Base-by-base conservation (phyloP, 345 rosid genomes). In the Acer saccharum region DNA sequence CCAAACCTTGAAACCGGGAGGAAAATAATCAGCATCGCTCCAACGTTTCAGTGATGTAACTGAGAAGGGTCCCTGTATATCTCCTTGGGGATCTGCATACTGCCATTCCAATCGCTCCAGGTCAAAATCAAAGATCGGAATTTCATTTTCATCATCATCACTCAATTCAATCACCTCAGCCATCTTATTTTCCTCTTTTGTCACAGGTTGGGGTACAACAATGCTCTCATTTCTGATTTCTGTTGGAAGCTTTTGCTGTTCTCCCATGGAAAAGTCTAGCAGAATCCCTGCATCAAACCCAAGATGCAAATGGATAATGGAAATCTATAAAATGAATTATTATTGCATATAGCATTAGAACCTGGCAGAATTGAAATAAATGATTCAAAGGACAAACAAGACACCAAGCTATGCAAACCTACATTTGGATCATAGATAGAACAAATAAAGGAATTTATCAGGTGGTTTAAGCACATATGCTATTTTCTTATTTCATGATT, bases 41-140 rank as follows among this genome's bases (percentile, higher is more conserved):
- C 97, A 94, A 5, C 21, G 80, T 82, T 91, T 91, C 55, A 93
- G 89, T 7, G 79, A 72, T 13, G 23, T 25, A n/a, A 91, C 80
- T 1, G 94, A 78, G 85, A 93, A 91, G n/a, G 97, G 97, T 62
- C 97, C 95, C 11, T 83, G 97, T 52, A 75, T 27, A 23, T 12
- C 18, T 29, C 98, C 97, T 20, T 72, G 85, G 14, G 97, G 98
- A 83, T 94, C 97, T 70, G 50, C 20, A 77, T 93, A 94, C 78
- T 81, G 71, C 97, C 98, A 94, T 27, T 83, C 79, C 50, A 41
- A 16, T 71, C 83, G 78, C 74, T 64, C 82, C 6, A 71, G 74
- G 32, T 74, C 82, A 21, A 44, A 44, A 52, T 72, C 77, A 10
- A 13, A 27, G 69, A 1, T 65, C 11, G 79, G 82, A 71, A 81